Percentiles rank a stretch among this genome's conserved stretches.
These are phyloP conservation scores for Sporothrix curviconia DNA, from an alignment of 2,329 filamentous ascomycete species.

Conservation along the genomic window DNA sequence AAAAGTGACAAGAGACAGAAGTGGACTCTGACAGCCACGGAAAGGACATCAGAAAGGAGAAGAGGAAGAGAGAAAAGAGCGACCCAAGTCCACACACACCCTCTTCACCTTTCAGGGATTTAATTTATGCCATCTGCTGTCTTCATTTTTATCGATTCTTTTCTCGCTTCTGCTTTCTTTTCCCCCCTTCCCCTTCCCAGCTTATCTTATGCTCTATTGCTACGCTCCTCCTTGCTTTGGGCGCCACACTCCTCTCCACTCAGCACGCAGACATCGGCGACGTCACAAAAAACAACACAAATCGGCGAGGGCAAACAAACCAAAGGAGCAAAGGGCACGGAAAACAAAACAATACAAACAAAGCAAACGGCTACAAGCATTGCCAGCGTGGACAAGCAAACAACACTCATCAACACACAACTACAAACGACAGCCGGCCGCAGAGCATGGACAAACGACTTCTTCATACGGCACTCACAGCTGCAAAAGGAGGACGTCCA, in stretches of 20 bases:
- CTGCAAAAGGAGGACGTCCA: not conserved
- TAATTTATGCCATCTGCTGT: not conserved
- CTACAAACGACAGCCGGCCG: not conserved
- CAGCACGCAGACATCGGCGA: not conserved
- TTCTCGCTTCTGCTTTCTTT: slow-evolving; percentile 2
- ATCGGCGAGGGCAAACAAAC: not conserved
- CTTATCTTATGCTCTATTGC: not conserved
- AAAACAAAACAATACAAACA: not conserved
- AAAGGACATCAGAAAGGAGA: not conserved
- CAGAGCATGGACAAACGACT: too few relatives aligned
- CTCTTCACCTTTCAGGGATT: not conserved
- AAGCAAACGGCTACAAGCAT: not conserved
- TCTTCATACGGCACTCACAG: not conserved
- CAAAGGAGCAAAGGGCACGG: not conserved
- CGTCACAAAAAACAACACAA: not conserved
- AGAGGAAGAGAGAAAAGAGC: too few relatives aligned
- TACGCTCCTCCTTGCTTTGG: slow-evolving; percentile 6
- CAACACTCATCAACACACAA: not conserved
- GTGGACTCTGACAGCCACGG: too few relatives aligned
- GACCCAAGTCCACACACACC: too few relatives aligned
- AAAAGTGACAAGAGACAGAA: not conserved
- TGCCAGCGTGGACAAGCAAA: not conserved
- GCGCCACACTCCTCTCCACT: not conserved
- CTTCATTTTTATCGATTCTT: not conserved
- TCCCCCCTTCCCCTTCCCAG: not conserved